A percentile compares a stretch with the other conserved stretches of the same genome.
These are phyloP conservation scores for Lagenaria siceraria DNA, from an alignment of 306 rosid species.

Conservation along the genomic window DNA sequence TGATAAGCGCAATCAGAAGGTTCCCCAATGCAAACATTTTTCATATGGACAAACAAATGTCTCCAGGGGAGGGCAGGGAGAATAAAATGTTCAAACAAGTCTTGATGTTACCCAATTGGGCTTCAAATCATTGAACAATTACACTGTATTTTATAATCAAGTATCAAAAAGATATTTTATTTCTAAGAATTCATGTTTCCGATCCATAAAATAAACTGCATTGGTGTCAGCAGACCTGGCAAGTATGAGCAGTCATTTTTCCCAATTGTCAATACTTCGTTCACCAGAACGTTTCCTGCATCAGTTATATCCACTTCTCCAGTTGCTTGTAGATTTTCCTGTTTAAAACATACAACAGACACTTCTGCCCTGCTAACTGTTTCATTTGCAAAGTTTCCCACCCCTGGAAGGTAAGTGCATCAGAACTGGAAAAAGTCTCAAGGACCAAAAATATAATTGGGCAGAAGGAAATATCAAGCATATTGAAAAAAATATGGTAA, in stretches of 20 bases:
- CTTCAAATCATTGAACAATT: background rate
- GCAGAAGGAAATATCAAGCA: background rate
- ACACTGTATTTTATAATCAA: background rate
- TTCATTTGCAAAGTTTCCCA: conserved; percentile 19
- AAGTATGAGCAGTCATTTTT: conserved; percentile 17
- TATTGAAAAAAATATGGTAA: background rate
- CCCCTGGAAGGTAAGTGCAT: conserved; percentile 29
- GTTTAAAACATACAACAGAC: conserved; percentile 13
- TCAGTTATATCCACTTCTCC: conserved; percentile 15
- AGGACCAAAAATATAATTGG: background rate
- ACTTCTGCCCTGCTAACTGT: conserved; percentile 9
- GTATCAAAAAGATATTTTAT: background rate
- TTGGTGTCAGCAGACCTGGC: conserved; percentile 24
- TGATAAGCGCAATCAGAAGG: background rate
- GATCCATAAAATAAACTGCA: conserved; percentile 5
- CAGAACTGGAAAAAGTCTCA: background rate
- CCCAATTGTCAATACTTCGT: conserved; percentile 12
- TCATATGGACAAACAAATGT: background rate
- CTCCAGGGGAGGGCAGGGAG: background rate
- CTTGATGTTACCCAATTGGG: background rate
- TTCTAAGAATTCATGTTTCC: background rate
- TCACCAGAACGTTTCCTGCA: conserved; percentile 12
- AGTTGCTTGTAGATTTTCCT: conserved; percentile 12
- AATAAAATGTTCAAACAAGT: background rate
- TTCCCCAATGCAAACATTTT: background rate